phyloP scores from a whole-genome alignment of 805 yeast species.

The Nakazawaea pomicola region DNA sequence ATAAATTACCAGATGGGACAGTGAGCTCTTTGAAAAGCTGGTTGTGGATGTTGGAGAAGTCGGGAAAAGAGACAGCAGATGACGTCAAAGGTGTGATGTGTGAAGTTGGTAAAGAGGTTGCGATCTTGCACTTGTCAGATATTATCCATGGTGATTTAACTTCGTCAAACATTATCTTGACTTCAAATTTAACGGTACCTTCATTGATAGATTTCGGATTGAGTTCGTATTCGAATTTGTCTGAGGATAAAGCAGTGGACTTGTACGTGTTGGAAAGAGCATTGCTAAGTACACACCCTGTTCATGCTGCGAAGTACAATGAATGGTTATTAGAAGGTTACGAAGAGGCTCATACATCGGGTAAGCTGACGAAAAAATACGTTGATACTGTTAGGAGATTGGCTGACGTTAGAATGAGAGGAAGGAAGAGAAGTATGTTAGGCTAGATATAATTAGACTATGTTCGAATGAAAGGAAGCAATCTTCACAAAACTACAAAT shows the following conservation, averaged over 20 bases:
- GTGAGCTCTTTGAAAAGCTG: slow-evolving; percentile 67
- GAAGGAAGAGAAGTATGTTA: slow-evolving; percentile 91
- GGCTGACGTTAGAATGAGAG: slow-evolving; percentile 83
- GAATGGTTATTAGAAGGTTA: slow-evolving; percentile 74
- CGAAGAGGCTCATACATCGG: slow-evolving; percentile 29
- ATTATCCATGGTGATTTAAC: slow-evolving; percentile 94
- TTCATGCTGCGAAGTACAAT: slow-evolving; percentile 57
- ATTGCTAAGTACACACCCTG: slow-evolving; percentile 83
- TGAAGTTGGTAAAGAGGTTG: slow-evolving; percentile 64
- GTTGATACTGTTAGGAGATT: slow-evolving; percentile 59
- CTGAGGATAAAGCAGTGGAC: slow-evolving; percentile 97
- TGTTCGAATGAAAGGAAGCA: too few species aligned
- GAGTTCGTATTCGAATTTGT: slow-evolving; percentile 65
- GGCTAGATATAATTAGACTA: too few species aligned
- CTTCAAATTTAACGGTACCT: slow-evolving; percentile 33
- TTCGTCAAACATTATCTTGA: slow-evolving; percentile 74
- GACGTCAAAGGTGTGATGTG: slow-evolving; percentile 40
- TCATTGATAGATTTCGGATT: slow-evolving; percentile 88
- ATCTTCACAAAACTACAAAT: too few species aligned
- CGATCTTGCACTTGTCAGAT: slow-evolving; percentile 66
- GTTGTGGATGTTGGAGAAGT: slow-evolving; percentile 56
- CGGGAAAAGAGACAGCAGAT: slow-evolving; percentile 20
- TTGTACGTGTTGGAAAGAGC: slow-evolving; percentile 92
- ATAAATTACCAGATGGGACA: slow-evolving; percentile 41
- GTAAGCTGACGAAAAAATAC: slow-evolving; percentile 31